Evolutionary conservation across 192 early-diverging fungal species (phyloP).

Genomic region (Entomortierella beljakovae): DNA sequence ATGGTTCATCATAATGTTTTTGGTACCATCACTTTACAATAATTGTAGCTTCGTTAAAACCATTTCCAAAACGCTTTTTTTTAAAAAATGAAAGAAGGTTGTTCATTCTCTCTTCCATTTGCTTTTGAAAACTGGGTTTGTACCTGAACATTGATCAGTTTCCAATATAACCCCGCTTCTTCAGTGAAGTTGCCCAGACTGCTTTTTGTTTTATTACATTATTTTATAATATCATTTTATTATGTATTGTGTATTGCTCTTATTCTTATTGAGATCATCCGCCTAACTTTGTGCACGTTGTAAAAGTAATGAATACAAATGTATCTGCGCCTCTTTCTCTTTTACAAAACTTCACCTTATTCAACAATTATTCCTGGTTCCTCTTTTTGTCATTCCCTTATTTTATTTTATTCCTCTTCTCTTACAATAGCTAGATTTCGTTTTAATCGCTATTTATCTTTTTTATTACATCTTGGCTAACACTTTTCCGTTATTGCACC

Average conservation of each 20-base stretch:
- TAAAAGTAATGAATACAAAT: background rate
- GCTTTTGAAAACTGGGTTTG: background rate
- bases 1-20: too few species aligned
- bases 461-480: background rate
- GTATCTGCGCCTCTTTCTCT: background rate
- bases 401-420: too few species aligned
- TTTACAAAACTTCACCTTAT: too few species aligned
- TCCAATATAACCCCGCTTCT: background rate
- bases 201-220: constrained; percentile 1
- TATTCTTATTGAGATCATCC: constrained; percentile 6
- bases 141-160: background rate
- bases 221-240: background rate
- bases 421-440: too few species aligned
- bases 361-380: too few species aligned
- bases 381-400: too few species aligned
- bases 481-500: background rate
- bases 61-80: too few species aligned
- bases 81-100: too few species aligned
- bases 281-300: constrained; percentile 8
- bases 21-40: too few species aligned
- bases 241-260: background rate
- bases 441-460: too few species aligned
- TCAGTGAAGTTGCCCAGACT: background rate
- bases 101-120: background rate
- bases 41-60: too few species aligned